Conservation (phyloP, 1,284 basidiomycete genomes). For the Peniophora sp. region DNA sequence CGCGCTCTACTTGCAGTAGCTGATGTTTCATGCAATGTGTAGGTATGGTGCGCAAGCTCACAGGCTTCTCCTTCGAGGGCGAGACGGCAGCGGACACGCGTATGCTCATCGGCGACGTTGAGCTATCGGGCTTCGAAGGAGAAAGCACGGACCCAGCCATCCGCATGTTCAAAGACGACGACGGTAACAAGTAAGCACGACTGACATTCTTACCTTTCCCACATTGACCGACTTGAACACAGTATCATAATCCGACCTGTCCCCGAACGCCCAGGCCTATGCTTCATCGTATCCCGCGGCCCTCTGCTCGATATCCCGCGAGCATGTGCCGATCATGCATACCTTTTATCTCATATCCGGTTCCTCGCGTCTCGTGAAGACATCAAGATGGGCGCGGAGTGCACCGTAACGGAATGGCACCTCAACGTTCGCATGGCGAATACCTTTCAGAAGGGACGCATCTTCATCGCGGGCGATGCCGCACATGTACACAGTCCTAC, state of each 20-base stretch:
- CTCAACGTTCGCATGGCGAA: conserved; percentile 30
- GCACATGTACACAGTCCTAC: conserved; percentile 12
- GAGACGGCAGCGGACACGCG: conserved; percentile 17
- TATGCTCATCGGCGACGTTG: conserved; percentile 23
- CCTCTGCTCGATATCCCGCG: conserved; percentile 14
- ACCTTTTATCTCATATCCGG: conserved; percentile 3
- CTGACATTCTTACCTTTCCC: too few relatives aligned
- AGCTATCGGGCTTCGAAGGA: conserved; percentile 16
- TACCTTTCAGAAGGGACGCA: conserved; percentile 24
- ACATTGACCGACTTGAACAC: too few relatives aligned
- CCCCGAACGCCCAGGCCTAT: conserved; percentile 3
- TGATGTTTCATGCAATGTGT: neutral
- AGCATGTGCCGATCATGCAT: conserved; percentile 8
- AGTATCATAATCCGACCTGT: conserved; percentile 9
- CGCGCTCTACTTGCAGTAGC: neutral
- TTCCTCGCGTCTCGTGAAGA: conserved; percentile 2
- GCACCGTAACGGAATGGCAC: conserved; percentile 17
- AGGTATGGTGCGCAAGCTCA: conserved; percentile 3
- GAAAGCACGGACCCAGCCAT: conserved; percentile 15
- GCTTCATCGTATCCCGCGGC: conserved; percentile 10
- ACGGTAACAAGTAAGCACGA: too few relatives aligned
- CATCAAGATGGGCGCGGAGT: conserved; percentile 6
- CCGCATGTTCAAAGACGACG: neutral
- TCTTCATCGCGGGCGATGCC: conserved; percentile 27
- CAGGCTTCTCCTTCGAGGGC: conserved; percentile 20